These are phyloP conservation scores for Mycena amicta DNA, from an alignment of 768 basidiomycete species.

Conservation along the genomic window DNA sequence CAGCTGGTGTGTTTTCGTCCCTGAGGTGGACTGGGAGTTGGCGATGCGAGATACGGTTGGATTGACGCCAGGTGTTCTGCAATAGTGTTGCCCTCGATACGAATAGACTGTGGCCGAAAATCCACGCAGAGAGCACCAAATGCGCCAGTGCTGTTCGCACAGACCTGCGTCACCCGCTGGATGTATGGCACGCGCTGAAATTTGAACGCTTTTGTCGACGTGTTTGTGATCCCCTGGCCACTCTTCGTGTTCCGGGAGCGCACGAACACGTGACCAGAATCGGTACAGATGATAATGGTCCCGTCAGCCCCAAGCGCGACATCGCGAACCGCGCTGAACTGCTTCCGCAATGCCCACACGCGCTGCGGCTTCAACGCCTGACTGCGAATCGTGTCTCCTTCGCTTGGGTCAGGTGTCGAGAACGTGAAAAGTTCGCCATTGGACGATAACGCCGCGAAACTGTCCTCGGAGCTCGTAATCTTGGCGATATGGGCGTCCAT, in stretches of 20 bases:
- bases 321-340: conserved; percentile 87
- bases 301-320: conserved; percentile 89
- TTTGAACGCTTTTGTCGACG: conserved; percentile 74
- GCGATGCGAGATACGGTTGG: conserved; percentile 56
- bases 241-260: conserved; percentile 58
- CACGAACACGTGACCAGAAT: conserved; percentile 92
- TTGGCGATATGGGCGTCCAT: conserved; percentile 78
- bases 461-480: conserved; percentile 75
- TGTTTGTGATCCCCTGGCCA: conserved; percentile 28
- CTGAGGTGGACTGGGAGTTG: conserved; percentile 18
- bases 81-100: conserved; percentile 55
- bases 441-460: conserved; percentile 80
- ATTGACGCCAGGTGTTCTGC: conserved; percentile 66
- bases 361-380: conserved; percentile 75
- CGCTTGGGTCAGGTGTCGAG: conserved; percentile 40
- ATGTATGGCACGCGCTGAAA: conserved; percentile 80
- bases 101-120: conserved; percentile 58
- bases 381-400: conserved; percentile 34
- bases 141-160: conserved; percentile 83
- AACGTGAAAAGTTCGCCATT: conserved; percentile 95
- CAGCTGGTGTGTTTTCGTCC: conserved; percentile 3
- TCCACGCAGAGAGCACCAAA: conserved; percentile 85
- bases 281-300: conserved; percentile 87
- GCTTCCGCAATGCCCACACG: conserved; percentile 86
- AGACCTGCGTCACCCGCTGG: conserved; percentile 85